Base-by-base conservation (phyloP, 1,284 basidiomycete species). In the Marasmius fiardii region DNA sequence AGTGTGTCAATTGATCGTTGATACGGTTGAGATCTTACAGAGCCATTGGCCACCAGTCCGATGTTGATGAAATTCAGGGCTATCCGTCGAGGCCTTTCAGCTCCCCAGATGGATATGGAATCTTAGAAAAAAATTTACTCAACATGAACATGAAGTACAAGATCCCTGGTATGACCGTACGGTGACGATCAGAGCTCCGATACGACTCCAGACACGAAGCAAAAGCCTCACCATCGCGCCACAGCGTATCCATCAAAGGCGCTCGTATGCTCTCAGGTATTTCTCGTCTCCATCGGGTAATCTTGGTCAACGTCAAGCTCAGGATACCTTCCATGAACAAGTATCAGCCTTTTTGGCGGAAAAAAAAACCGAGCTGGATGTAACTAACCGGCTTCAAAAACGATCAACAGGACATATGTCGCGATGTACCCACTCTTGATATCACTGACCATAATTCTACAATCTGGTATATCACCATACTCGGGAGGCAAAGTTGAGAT, bases 71-170 rank as follows among this genome's bases (percentile, higher is more conserved):
- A 61, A 10, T 62, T 60, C 24, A 63, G 47, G 14, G 45, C 62
- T 65, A 44, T n/a, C n/a, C n/a, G n/a, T n/a, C n/a, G n/a, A n/a
- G n/a, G n/a, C n/a, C n/a, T n/a, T n/a, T n/a, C n/a, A n/a, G n/a
- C n/a, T n/a, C n/a, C n/a, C n/a, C n/a, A n/a, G n/a, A n/a, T n/a
- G n/a, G n/a, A n/a, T n/a, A n/a, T n/a, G n/a, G n/a, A n/a, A n/a
- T n/a, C n/a, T n/a, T n/a, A n/a, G n/a, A n/a, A n/a, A n/a, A n/a
- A n/a, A n/a, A n/a, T n/a, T 20, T 43, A 58, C 64, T 51, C 35
- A 65, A 51, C 59, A 63, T 62, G 61, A 61, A 65, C 14, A 55
- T 54, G 43, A 62, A 65, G 43, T 65, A 65, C 5, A 65, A 23
- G 5, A 65, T 53, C 34, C 64, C 64, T 65, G n/a, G n/a, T n/a